A percentile compares a stretch with the other conserved stretches of the same genome.
Conservation (phyloP, 164 flowering plant genomes). For the Vitis rotundifolia region DNA sequence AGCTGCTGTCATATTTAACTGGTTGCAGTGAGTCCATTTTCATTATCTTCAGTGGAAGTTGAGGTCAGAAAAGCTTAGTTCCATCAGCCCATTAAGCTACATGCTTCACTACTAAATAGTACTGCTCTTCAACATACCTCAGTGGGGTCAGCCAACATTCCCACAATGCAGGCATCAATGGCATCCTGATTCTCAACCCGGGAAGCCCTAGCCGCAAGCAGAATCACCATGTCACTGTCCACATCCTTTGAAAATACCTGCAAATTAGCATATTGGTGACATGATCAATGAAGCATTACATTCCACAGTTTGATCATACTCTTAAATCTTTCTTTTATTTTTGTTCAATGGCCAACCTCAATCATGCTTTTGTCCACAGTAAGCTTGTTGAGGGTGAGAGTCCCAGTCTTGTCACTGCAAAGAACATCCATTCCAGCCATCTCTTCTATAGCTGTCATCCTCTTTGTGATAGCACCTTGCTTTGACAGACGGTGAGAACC, state of each 20-base stretch:
- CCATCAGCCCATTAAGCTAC: too few species aligned
- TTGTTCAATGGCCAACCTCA: slow-evolving; percentile 22
- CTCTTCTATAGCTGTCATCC: slow-evolving; percentile 49
- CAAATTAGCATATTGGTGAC: not conserved
- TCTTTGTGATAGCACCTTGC: slow-evolving; percentile 46
- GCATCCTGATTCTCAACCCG: slow-evolving; percentile 49
- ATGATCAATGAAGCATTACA: too few species aligned
- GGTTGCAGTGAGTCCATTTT: too few species aligned
- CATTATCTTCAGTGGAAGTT: too few species aligned
- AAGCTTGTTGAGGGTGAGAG: slow-evolving; percentile 44
- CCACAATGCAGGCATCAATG: slow-evolving; percentile 44
- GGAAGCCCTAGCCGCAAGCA: slow-evolving; percentile 41
- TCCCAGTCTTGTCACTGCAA: slow-evolving; percentile 46
- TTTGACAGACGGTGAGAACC: slow-evolving; percentile 41
- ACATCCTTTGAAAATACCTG: slow-evolving; percentile 31
- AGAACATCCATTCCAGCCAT: slow-evolving; percentile 47
- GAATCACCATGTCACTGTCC: slow-evolving; percentile 23
- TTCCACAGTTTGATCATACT: too few species aligned
- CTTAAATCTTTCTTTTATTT: not conserved
- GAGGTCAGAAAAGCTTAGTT: too few species aligned
- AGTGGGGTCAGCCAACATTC: slow-evolving; percentile 42
- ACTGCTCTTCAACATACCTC: slow-evolving; percentile 23
- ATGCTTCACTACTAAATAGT: not conserved
- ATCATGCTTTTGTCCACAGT: slow-evolving; percentile 36
- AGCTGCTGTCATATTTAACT: too few species aligned